These are phyloP conservation scores for Quercus lobata DNA, from an alignment of 331 rosid genomes.

Conservation along the genomic window DNA sequence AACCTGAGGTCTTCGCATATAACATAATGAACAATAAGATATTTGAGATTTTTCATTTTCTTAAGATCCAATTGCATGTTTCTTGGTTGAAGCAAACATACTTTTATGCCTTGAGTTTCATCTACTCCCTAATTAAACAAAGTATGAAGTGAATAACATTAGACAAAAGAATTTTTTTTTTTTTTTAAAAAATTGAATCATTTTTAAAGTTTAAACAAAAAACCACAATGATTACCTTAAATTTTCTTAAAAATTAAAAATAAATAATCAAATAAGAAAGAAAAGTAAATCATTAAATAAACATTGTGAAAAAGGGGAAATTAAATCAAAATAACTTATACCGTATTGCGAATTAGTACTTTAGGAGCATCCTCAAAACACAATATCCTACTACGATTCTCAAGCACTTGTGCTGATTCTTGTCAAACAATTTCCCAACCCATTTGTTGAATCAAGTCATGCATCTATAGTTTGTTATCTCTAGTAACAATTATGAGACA, in stretches of 20 bases:
- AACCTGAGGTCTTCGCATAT: no score
- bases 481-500: neutral
- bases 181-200: no score
- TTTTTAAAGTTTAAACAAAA: no score
- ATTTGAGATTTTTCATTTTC: no score
- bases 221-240: neutral
- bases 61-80: no score
- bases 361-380: neutral
- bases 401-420: neutral
- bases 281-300: no score
- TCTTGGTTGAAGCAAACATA: no score
- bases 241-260: no score
- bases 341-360: neutral
- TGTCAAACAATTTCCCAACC: constrained; percentile 11
- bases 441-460: constrained; percentile 19
- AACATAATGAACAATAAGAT: no score
- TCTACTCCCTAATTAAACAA: constrained; percentile 1
- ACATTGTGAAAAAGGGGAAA: neutral
- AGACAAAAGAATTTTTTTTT: no score
- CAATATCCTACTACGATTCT: neutral
- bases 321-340: neutral
- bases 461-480: neutral
- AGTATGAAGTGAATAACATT: neutral
- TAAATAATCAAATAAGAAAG: no score
- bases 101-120: neutral